A percentile compares a stretch with the other conserved stretches of the same genome.
phyloP scores from a whole-genome alignment of 2,329 filamentous ascomycete genomes.

The Apiospora pterosperma region DNA sequence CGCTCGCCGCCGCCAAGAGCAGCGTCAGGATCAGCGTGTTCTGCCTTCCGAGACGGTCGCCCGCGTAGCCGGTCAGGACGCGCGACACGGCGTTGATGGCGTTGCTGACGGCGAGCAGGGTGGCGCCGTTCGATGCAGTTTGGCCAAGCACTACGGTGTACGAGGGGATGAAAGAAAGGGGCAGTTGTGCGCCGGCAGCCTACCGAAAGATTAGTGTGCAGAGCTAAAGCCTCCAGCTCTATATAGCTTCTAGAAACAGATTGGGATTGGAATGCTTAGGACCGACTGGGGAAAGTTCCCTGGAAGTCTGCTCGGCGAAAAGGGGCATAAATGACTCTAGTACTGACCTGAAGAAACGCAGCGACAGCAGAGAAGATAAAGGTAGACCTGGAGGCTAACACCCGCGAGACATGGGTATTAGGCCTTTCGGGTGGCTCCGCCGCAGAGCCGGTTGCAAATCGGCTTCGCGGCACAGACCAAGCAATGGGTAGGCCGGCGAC shows the following conservation, averaged over 20 bases:
- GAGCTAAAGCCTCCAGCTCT: no score
- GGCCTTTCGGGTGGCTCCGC: constrained; percentile 20
- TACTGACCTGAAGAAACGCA: constrained; percentile 32
- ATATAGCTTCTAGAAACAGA: no score
- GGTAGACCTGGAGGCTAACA: constrained; percentile 32
- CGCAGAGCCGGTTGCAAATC: constrained; percentile 26
- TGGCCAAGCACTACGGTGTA: constrained; percentile 43
- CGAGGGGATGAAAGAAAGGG: constrained; percentile 44
- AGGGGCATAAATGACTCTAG: constrained; percentile 7
- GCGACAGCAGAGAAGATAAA: constrained; percentile 40
- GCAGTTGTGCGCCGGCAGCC: constrained; percentile 42
- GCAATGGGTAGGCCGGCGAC: constrained; percentile 36
- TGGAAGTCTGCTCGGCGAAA: no score
- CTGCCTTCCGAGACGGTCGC: constrained; percentile 43
- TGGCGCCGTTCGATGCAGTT: constrained; percentile 36
- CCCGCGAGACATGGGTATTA: constrained; percentile 34
- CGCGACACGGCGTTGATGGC: constrained; percentile 42
- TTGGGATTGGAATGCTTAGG: no score
- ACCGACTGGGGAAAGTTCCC: no score
- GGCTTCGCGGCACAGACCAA: constrained; percentile 34
- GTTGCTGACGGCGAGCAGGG: constrained; percentile 41
- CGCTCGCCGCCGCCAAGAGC: constrained; percentile 31
- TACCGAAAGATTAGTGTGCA: no score
- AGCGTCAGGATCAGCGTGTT: constrained; percentile 42
- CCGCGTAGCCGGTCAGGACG: constrained; percentile 40